These are phyloP conservation scores for Lupinus albus DNA, from an alignment of 306 rosid genomes.

Conservation along the genomic window DNA sequence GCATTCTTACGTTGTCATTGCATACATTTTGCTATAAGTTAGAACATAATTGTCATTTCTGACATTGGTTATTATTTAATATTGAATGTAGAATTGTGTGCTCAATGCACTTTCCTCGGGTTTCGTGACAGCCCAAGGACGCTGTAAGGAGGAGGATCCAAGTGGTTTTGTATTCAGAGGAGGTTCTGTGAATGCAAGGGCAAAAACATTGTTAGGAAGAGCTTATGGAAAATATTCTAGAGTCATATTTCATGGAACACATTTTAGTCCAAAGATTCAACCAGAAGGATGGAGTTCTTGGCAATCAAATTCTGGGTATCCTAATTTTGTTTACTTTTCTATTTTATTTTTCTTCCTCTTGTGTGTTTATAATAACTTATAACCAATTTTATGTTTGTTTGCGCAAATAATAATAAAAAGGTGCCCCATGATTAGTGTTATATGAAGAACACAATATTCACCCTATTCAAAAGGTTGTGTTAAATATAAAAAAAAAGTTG, in stretches of 20 bases:
- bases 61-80: too few relatives aligned
- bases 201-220: constrained; percentile 42
- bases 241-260: constrained; percentile 44
- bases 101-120: constrained; percentile 35
- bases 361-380: too few relatives aligned
- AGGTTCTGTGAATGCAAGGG: constrained; percentile 36
- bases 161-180: constrained; percentile 52
- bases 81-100: constrained; percentile 31
- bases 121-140: constrained; percentile 50
- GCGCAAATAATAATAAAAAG: too few relatives aligned
- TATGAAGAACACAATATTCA: too few relatives aligned
- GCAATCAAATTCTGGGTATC: constrained; percentile 36
- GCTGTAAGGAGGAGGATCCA: background rate
- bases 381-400: too few relatives aligned
- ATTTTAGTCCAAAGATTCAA: constrained; percentile 10
- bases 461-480: too few relatives aligned
- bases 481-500: too few relatives aligned
- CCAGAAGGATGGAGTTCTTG: constrained; percentile 54
- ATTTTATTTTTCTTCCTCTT: background rate
- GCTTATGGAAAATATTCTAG: constrained; percentile 49
- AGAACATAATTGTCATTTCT: too few relatives aligned
- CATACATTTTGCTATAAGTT: too few relatives aligned
- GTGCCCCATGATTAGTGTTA: too few relatives aligned
- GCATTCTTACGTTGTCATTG: too few relatives aligned
- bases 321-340: background rate